Evolutionary conservation across 192 early-diverging fungal genomes (phyloP), one percentile per base, ranked within the genome.

Genomic region (Entophlyctis luteolus): DNA sequence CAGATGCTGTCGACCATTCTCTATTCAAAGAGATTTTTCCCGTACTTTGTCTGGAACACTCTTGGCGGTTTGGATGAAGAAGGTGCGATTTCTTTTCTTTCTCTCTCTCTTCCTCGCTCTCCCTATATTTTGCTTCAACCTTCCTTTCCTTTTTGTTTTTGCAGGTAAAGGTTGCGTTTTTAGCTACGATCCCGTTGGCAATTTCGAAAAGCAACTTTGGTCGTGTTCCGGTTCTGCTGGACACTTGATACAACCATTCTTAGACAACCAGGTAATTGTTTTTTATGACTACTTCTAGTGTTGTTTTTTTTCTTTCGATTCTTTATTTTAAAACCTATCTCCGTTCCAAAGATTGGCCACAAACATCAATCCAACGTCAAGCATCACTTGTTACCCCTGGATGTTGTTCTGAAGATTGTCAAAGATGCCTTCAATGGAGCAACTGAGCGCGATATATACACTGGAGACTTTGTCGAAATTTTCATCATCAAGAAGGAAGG

Each of bases 381-480:
- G 14, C 71, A 67, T 28, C 45, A 52, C 22, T 67, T 59, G 0
- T 72, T 88, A 25, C 34, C 82, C 4, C 50, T 88, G 36, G 89
- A 90, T 0, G 62, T 82, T 63, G 94, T 88, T 4, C 50, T 89
- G 27, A 76, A 86, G 37, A 85, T 99, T 52, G 86, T 89, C 35
- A 96, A 95, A 72, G 97, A 99, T 71, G 90, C 94, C 6, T 99
- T 99, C 73, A 94, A 91, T 2, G 87, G 89, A 29, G 95, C 95
- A 18, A 90, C 97, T 1, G 97, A 99, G 83, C 91, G 97, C 58
- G 95, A 99, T 75, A 99, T 98, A 53, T 89, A 98, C 77, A 99
- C 97, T 22, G 97, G 97, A 66, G 97, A 99, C 77, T 87, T 81
- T 73, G 79, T 98, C 10, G 91, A 99, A 65, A 88, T 98, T 67